Percentiles rank a stretch among this genome's conserved stretches.
phyloP scores from a whole-genome alignment of 495 filamentous ascomycete genomes.

The Penicillium roqueforti region DNA sequence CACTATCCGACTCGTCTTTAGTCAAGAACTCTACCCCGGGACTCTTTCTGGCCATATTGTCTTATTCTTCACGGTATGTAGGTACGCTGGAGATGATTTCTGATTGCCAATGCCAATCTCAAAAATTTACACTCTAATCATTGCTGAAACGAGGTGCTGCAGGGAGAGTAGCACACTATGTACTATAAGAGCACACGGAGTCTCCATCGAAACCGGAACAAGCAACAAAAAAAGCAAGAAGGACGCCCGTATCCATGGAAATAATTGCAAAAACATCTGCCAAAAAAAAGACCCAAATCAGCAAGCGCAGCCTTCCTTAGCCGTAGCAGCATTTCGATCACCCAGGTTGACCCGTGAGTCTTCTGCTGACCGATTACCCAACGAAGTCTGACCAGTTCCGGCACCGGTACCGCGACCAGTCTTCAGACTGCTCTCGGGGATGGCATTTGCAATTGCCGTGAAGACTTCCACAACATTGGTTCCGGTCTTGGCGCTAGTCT shows the following conservation, averaged over 20 bases:
- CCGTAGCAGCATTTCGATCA: slow-evolving; percentile 45
- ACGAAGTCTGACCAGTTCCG: slow-evolving; percentile 48
- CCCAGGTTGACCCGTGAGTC: slow-evolving; percentile 45
- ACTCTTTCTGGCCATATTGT: background rate
- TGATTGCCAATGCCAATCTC: background rate
- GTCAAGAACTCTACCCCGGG: slow-evolving; percentile 6
- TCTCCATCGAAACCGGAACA: background rate
- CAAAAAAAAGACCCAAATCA: slow-evolving; percentile 36
- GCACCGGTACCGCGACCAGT: slow-evolving; percentile 65
- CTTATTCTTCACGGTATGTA: background rate
- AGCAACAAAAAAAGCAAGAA: slow-evolving; percentile 11
- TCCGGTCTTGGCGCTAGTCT: slow-evolving; percentile 96
- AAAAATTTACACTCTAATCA: slow-evolving; percentile 10
- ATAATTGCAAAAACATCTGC: slow-evolving; percentile 12
- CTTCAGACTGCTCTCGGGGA: slow-evolving; percentile 94
- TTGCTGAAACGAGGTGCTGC: background rate
- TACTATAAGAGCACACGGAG: slow-evolving; percentile 9
- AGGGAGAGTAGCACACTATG: slow-evolving; percentile 12
- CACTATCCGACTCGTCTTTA: slow-evolving; percentile 3
- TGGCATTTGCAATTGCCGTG: slow-evolving; percentile 96
- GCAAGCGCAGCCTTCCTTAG: slow-evolving; percentile 94
- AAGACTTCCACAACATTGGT: slow-evolving; percentile 92
- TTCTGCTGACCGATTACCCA: slow-evolving; percentile 38
- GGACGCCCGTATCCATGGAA: slow-evolving; percentile 24
- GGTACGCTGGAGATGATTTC: background rate